A percentile compares a stretch with the other conserved stretches of the same genome.
phyloP scores from a whole-genome alignment of 1,139 yeast species.

The Yamadazyma friedrichii region DNA sequence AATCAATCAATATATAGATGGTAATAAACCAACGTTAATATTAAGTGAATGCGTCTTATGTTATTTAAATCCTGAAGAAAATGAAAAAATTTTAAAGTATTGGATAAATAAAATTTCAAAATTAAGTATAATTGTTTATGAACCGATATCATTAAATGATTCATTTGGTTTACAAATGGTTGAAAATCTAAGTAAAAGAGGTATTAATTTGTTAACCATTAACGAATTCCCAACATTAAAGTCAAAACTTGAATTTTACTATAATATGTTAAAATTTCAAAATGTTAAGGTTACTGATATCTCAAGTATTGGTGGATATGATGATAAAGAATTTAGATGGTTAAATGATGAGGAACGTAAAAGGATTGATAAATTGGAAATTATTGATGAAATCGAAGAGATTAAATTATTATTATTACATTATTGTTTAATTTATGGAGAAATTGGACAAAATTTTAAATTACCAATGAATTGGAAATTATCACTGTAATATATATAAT shows the following conservation, averaged over 20 bases:
- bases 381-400: conserved; percentile 90
- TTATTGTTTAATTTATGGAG: conserved; percentile 51
- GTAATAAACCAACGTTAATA: conserved; percentile 60
- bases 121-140: conserved; percentile 63
- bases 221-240: conserved; percentile 34
- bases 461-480: conserved; percentile 1
- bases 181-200: conserved; percentile 65
- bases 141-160: conserved; percentile 76
- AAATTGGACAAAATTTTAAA: conserved; percentile 8
- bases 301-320: conserved; percentile 55
- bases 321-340: conserved; percentile 41
- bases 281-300: conserved; percentile 48
- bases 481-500: not conserved
- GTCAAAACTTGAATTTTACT: conserved; percentile 40
- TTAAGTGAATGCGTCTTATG: conserved; percentile 91
- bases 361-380: conserved; percentile 64
- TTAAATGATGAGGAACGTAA: conserved; percentile 42
- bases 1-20: conserved; percentile 23
- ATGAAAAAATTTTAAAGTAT: conserved; percentile 49
- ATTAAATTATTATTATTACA: conserved; percentile 70
- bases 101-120: conserved; percentile 26
- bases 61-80: conserved; percentile 61
- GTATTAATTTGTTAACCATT: conserved; percentile 65
- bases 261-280: conserved; percentile 16
- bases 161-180: conserved; percentile 83